Percentiles rank a stretch among this genome's conserved stretches.
These are phyloP conservation scores for Gnomoniopsis sp. DNA, from an alignment of 2,329 filamentous ascomycete genomes.

Conservation along the genomic window DNA sequence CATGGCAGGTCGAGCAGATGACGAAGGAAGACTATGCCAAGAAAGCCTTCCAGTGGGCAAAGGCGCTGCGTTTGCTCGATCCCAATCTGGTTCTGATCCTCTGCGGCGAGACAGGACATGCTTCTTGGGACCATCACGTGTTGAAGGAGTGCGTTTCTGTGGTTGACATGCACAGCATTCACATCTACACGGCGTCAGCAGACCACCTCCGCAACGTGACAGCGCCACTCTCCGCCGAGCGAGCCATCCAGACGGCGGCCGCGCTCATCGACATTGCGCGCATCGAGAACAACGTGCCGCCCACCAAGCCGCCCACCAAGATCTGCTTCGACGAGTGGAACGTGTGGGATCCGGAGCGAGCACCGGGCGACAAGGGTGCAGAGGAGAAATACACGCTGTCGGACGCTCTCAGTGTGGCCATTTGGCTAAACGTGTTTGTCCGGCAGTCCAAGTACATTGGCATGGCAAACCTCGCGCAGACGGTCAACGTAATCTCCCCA, in stretches of 20 bases:
- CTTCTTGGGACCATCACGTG: slow-evolving; percentile 70
- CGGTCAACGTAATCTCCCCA: slow-evolving; percentile 74
- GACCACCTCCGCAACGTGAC: slow-evolving; percentile 49
- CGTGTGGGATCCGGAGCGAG: slow-evolving; percentile 72
- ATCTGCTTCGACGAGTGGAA: slow-evolving; percentile 89
- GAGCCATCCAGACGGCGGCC: slow-evolving; percentile 68
- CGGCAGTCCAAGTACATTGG: slow-evolving; percentile 67
- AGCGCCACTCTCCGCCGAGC: slow-evolving; percentile 67
- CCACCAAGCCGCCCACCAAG: slow-evolving; percentile 57
- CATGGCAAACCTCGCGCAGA: slow-evolving; percentile 78
- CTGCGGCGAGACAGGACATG: slow-evolving; percentile 68
- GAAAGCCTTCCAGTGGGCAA: slow-evolving; percentile 68
- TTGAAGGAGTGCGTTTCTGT: slow-evolving; percentile 64
- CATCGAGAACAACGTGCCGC: slow-evolving; percentile 62
- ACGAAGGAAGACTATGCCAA: slow-evolving; percentile 68
- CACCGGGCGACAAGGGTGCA: slow-evolving; percentile 67
- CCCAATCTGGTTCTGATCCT: slow-evolving; percentile 67
- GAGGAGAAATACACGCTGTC: slow-evolving; percentile 74
- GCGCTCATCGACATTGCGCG: slow-evolving; percentile 69
- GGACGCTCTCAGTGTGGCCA: slow-evolving; percentile 70
- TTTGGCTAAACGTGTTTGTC: slow-evolving; percentile 75
- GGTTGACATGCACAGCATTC: slow-evolving; percentile 79
- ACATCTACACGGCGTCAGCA: slow-evolving; percentile 67
- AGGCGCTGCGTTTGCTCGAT: slow-evolving; percentile 68
- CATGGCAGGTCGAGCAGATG: slow-evolving; percentile 65